Percentiles rank a stretch among this genome's conserved stretches.
Conservation (phyloP, 768 basidiomycete genomes). For the Cyathus striatus region DNA sequence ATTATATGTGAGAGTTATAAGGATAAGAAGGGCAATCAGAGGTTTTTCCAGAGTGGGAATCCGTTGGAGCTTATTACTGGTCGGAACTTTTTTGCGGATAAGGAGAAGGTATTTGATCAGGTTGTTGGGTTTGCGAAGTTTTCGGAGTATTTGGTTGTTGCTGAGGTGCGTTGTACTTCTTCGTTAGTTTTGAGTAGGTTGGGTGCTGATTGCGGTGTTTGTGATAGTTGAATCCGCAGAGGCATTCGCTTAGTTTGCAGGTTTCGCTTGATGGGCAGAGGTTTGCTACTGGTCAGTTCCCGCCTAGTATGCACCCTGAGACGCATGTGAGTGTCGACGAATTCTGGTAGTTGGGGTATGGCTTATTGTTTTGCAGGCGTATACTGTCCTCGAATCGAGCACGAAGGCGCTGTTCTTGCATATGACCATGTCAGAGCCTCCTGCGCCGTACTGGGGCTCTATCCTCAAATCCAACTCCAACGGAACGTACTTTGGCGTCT, state of each 20-base stretch:
- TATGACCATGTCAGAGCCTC: conserved; percentile 83
- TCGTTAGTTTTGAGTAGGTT: neutral
- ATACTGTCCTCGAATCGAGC: conserved; percentile 91
- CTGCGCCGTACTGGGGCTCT: conserved; percentile 79
- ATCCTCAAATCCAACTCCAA: conserved; percentile 97
- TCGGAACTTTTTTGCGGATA: conserved; percentile 61
- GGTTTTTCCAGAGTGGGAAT: conserved; percentile 46
- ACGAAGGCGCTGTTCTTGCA: conserved; percentile 94
- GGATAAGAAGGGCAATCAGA: conserved; percentile 79
- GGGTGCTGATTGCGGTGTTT: neutral
- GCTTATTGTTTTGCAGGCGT: conserved; percentile 46
- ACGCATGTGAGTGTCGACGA: conserved; percentile 64
- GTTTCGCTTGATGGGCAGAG: conserved; percentile 88
- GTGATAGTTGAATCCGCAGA: conserved; percentile 43
- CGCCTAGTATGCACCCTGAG: conserved; percentile 83
- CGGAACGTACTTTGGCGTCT: conserved; percentile 92
- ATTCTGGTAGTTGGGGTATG: neutral
- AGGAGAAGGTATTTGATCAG: conserved; percentile 74
- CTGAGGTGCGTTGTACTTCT: conserved; percentile 58
- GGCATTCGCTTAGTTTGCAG: conserved; percentile 71
- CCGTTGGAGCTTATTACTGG: conserved; percentile 80
- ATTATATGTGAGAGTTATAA: conserved; percentile 90
- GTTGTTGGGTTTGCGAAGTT: conserved; percentile 97
- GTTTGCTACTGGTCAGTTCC: conserved; percentile 87
- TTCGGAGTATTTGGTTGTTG: conserved; percentile 93